Evolutionary conservation across 805 yeast species (phyloP).

Genomic region (Schwanniomyces yamadae): DNA sequence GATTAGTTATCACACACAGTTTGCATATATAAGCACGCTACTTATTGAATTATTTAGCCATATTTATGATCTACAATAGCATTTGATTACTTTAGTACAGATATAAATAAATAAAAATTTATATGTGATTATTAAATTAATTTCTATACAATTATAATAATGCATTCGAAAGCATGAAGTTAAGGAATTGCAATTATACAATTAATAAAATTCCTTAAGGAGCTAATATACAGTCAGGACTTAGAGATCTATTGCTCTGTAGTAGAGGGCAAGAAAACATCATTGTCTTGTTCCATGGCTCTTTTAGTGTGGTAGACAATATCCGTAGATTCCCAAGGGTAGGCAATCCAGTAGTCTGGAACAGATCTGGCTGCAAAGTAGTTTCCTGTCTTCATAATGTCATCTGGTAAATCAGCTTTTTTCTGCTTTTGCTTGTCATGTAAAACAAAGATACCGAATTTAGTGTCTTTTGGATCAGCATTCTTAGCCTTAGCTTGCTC

Average conservation of each 20-base stretch:
- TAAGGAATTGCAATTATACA: too few relatives aligned
- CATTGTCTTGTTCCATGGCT: constrained; percentile 76
- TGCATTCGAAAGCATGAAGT: too few relatives aligned
- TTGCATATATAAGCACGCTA: too few relatives aligned
- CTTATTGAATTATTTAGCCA: too few relatives aligned
- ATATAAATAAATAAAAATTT: not conserved
- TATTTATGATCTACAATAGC: too few relatives aligned
- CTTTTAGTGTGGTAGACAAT: constrained; percentile 69
- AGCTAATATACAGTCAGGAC: constrained; percentile 2
- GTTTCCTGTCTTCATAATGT: constrained; percentile 55
- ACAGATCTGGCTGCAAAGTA: constrained; percentile 75
- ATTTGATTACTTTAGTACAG: too few relatives aligned
- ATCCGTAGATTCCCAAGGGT: constrained; percentile 83
- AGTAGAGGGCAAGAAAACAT: constrained; percentile 44
- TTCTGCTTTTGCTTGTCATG: constrained; percentile 75
- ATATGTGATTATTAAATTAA: not conserved
- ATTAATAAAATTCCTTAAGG: not conserved
- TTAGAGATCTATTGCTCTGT: constrained; percentile 3
- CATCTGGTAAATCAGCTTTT: constrained; percentile 68
- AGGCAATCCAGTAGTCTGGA: constrained; percentile 82
- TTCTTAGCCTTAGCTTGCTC: constrained; percentile 56
- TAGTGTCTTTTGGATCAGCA: constrained; percentile 50
- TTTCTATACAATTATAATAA: not conserved
- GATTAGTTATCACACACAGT: too few relatives aligned
- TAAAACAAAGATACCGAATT: constrained; percentile 72